Evolutionary conservation across 257 asterid species (phyloP).

Genomic region (Solanum medicagineum): DNA sequence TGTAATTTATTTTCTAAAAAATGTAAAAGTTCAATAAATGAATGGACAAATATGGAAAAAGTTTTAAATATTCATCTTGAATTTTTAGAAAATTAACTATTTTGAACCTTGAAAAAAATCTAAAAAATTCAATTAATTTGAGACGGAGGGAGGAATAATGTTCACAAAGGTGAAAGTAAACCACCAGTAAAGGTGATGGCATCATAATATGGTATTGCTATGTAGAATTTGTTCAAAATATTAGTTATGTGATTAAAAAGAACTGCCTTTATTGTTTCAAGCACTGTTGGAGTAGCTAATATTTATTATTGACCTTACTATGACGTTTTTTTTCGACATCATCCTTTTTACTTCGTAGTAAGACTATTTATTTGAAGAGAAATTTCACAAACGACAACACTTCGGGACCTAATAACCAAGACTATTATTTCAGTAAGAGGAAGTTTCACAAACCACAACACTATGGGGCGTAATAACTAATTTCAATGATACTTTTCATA

Average conservation of each 20-base stretch:
- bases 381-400: background rate
- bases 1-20: too few species aligned
- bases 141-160: background rate
- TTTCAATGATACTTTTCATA: background rate
- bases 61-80: too few species aligned
- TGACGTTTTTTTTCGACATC: background rate
- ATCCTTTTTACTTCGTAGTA: too few species aligned
- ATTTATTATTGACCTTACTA: background rate
- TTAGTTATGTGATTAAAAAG: background rate
- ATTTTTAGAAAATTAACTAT: too few species aligned
- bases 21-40: too few species aligned
- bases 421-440: background rate
- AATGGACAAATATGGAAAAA: too few species aligned
- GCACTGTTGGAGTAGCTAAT: background rate
- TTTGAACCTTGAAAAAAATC: too few species aligned
- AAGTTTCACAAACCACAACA: background rate
- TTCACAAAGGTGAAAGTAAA: background rate
- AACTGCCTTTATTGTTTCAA: background rate
- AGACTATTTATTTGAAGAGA: background rate
- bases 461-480: background rate
- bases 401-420: background rate
- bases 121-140: too few species aligned
- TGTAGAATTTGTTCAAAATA: background rate
- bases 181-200: background rate
- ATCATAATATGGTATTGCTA: background rate